phyloP scores from a whole-genome alignment of 2,329 filamentous ascomycete species.

The Cordyceps tenuipes region DNA sequence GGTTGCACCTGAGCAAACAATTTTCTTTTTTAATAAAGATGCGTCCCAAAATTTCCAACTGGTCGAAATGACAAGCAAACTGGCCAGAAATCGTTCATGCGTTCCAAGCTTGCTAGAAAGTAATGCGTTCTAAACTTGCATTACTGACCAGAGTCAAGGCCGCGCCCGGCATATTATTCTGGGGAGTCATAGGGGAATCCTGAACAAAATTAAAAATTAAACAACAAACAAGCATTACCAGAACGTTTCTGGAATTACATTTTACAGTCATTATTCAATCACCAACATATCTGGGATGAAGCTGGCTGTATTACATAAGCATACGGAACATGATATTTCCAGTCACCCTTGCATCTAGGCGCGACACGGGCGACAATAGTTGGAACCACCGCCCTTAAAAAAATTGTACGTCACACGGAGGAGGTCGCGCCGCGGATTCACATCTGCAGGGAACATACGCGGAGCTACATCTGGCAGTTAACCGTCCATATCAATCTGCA shows the following conservation, averaged over 20 bases:
- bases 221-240: no score
- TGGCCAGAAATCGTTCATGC: no score
- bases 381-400: conserved; percentile 2
- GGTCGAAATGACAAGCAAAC: background rate
- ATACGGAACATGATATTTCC: conserved; percentile 14
- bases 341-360: conserved; percentile 7
- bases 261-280: background rate
- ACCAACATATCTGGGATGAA: background rate
- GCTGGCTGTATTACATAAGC: conserved; percentile 9
- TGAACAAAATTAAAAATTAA: no score
- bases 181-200: no score
- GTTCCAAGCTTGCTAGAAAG: background rate
- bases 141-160: background rate
- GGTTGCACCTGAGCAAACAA: background rate
- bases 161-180: background rate
- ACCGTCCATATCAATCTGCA: background rate
- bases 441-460: background rate
- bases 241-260: background rate
- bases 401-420: conserved; percentile 7
- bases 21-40: background rate
- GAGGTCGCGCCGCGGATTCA: conserved; percentile 7
- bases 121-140: background rate
- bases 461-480: background rate
- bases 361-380: conserved; percentile 9
- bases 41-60: background rate